phyloP scores from a whole-genome alignment of 495 filamentous ascomycete species.

The Penicillium coffeae region DNA sequence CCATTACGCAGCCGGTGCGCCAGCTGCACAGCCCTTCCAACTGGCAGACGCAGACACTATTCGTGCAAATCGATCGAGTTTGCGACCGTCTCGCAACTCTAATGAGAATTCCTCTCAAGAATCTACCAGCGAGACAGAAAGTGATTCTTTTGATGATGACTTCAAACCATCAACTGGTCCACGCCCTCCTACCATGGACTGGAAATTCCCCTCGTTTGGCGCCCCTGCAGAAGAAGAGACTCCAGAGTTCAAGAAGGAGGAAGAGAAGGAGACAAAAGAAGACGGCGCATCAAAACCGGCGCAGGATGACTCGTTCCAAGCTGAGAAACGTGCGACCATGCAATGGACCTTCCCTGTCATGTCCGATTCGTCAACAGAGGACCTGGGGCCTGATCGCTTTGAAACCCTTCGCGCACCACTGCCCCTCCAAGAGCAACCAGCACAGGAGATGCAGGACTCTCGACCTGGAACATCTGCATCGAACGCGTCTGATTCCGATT shows the following conservation, averaged over 20 bases:
- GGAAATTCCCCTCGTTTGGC: constrained; percentile 43
- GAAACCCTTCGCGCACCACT: constrained; percentile 38
- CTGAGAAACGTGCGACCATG: constrained; percentile 37
- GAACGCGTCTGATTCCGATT: constrained; percentile 37
- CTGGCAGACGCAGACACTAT: constrained; percentile 50
- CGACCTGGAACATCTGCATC: constrained; percentile 43
- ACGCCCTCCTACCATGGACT: constrained; percentile 48
- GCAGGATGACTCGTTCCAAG: constrained; percentile 19
- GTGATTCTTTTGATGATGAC: constrained; percentile 22
- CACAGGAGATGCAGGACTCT: constrained; percentile 25
- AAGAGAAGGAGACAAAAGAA: background rate
- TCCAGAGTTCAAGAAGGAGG: constrained; percentile 5
- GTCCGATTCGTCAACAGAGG: constrained; percentile 18
- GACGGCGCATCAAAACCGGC: constrained; percentile 2
- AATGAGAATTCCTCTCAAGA: constrained; percentile 34
- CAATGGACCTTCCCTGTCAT: constrained; percentile 49
- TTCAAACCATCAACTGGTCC: constrained; percentile 36
- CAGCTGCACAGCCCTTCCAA: constrained; percentile 43
- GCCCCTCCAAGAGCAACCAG: constrained; percentile 12
- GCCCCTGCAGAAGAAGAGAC: constrained; percentile 23
- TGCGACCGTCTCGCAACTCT: constrained; percentile 33
- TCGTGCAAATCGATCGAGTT: constrained; percentile 44
- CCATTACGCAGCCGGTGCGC: constrained; percentile 45
- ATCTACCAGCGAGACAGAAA: constrained; percentile 26
- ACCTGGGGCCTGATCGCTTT: constrained; percentile 16